phyloP scores from a whole-genome alignment of 345 rosid genomes.

The Pugionium cornutum region DNA sequence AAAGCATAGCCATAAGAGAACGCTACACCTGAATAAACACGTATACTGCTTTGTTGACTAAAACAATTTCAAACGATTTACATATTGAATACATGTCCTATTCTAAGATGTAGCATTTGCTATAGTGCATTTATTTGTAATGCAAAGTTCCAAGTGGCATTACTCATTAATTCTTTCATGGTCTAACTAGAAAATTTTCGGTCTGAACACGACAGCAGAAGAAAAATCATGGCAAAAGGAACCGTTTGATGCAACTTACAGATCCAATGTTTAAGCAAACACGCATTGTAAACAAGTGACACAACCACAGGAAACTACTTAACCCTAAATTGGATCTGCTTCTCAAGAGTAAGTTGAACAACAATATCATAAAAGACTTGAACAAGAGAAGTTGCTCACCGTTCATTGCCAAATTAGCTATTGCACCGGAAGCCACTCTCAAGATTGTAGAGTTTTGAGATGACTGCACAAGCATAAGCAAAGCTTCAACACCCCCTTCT shows the following conservation, averaged over 20 bases:
- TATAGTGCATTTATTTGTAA: too few relatives aligned
- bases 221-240: neutral
- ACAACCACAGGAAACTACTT: constrained; percentile 3
- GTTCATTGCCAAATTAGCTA: constrained; percentile 96
- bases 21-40: too few relatives aligned
- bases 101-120: too few relatives aligned
- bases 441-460: constrained; percentile 77
- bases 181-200: too few relatives aligned
- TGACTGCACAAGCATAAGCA: constrained; percentile 64
- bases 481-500: constrained; percentile 90
- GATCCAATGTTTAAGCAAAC: constrained; percentile 12
- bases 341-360: constrained; percentile 10
- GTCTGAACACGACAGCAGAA: too few relatives aligned
- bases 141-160: too few relatives aligned
- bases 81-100: too few relatives aligned
- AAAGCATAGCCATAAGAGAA: too few relatives aligned
- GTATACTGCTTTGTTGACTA: too few relatives aligned
- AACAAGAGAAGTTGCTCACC: constrained; percentile 47
- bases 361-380: constrained; percentile 17
- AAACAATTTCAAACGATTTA: too few relatives aligned
- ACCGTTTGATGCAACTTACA: constrained; percentile 5
- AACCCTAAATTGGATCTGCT: neutral
- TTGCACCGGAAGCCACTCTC: constrained; percentile 95
- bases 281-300: constrained; percentile 20
- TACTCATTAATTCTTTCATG: too few relatives aligned